A percentile compares a stretch with the other conserved stretches of the same genome.
These are phyloP conservation scores for Claviceps quebecensis DNA, from an alignment of 2,329 filamentous ascomycete species.

Conservation along the genomic window DNA sequence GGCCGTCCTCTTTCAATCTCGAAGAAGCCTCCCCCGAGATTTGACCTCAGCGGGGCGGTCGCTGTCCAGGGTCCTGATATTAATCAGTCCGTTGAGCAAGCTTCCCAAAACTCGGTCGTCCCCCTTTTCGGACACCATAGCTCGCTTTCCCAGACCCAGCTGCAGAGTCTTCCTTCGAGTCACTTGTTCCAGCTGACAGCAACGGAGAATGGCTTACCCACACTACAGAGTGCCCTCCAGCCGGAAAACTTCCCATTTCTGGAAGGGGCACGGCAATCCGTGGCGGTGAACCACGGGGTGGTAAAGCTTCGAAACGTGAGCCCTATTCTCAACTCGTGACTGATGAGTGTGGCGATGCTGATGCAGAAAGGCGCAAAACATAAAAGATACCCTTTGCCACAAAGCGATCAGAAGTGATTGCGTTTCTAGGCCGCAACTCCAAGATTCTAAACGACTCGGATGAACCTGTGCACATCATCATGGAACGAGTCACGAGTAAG, in stretches of 20 bases:
- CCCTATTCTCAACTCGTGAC: constrained; percentile 1
- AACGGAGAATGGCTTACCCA: constrained; percentile 20
- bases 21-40: constrained; percentile 23
- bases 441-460: constrained; percentile 38
- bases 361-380: not conserved
- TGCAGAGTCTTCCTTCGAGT: constrained; percentile 15
- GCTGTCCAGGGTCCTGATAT: not conserved
- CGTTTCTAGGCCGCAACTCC: constrained; percentile 44
- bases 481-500: constrained; percentile 49
- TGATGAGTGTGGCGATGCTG: not conserved
- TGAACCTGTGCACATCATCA: constrained; percentile 48
- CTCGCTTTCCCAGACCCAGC: not conserved
- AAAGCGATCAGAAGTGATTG: constrained; percentile 39
- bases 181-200: constrained; percentile 24
- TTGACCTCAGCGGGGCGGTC: constrained; percentile 12
- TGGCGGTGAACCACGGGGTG: constrained; percentile 25
- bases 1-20: constrained; percentile 10
- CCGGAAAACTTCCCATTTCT: constrained; percentile 32
- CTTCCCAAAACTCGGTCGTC: not conserved
- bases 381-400: constrained; percentile 41
- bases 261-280: constrained; percentile 20
- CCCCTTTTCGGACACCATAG: not conserved
- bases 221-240: constrained; percentile 20
- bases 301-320: constrained; percentile 38
- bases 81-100: not conserved